A percentile compares a stretch with the other conserved stretches of the same genome.
phyloP scores from a whole-genome alignment of 306 rosid genomes.

The Phaseolus lunatus region DNA sequence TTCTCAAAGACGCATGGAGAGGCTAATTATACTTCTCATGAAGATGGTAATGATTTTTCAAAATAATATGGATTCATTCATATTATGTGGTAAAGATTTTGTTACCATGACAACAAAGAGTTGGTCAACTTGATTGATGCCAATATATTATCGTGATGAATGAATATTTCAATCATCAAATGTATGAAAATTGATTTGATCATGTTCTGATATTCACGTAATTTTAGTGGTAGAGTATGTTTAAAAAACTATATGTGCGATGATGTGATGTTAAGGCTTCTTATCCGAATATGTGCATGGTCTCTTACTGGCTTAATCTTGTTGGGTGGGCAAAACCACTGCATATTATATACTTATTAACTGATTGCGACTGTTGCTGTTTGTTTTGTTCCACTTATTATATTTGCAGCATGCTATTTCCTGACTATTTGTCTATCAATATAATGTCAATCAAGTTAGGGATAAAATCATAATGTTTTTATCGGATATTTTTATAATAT shows the following conservation, averaged over 20 bases:
- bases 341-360: constrained; percentile 3
- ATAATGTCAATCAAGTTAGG: constrained; percentile 29
- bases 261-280: constrained; percentile 16
- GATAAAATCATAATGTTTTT: constrained; percentile 17
- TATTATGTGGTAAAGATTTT: neutral
- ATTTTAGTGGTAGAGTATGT: neutral
- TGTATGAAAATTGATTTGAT: neutral
- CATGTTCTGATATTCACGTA: neutral
- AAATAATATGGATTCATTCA: constrained; percentile 8
- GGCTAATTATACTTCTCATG: neutral
- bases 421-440: constrained; percentile 29
- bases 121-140: neutral
- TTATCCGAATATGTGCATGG: constrained; percentile 10
- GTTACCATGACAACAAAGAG: neutral
- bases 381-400: constrained; percentile 8
- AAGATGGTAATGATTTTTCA: neutral
- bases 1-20: neutral
- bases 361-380: constrained; percentile 10
- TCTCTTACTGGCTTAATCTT: constrained; percentile 6
- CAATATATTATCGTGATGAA: constrained; percentile 8
- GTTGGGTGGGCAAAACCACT: constrained; percentile 3
- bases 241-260: neutral
- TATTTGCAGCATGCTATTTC: constrained; percentile 12
- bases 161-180: constrained; percentile 19
- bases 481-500: neutral